These are phyloP conservation scores for Agastache rugosa DNA, from an alignment of 257 asterid genomes.

Conservation along the genomic window DNA sequence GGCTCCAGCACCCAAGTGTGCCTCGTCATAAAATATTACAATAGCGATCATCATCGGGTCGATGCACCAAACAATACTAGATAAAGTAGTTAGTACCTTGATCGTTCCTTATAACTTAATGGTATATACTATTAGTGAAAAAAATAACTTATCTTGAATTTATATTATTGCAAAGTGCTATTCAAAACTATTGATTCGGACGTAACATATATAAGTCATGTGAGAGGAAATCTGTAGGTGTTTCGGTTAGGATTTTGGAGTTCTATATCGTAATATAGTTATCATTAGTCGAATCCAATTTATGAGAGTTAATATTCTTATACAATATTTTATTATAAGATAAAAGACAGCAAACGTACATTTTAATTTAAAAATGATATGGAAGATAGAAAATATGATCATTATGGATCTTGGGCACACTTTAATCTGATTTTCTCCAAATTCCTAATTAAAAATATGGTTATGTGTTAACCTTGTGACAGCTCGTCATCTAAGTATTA, in stretches of 20 bases:
- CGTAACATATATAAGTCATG: not conserved
- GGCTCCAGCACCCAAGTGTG: no score
- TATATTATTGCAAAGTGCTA: not conserved
- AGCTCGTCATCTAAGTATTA: constrained; percentile 6
- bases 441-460: constrained; percentile 6
- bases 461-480: constrained; percentile 14
- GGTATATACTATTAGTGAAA: no score
- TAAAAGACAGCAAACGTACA: not conserved
- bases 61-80: no score
- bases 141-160: not conserved
- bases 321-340: not conserved
- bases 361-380: not conserved
- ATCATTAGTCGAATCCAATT: constrained; percentile 8
- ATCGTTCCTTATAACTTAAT: no score
- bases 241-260: constrained; percentile 9
- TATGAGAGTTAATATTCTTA: not conserved
- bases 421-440: constrained; percentile 10
- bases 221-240: not conserved
- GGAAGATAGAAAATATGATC: not conserved
- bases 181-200: no score
- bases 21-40: no score
- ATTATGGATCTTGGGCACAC: not conserved
- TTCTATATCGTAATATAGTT: not conserved
- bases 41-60: no score
- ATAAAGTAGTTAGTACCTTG: no score